Conservation (phyloP, 2,329 filamentous ascomycete genomes). For the Ophiostoma ips region DNA sequence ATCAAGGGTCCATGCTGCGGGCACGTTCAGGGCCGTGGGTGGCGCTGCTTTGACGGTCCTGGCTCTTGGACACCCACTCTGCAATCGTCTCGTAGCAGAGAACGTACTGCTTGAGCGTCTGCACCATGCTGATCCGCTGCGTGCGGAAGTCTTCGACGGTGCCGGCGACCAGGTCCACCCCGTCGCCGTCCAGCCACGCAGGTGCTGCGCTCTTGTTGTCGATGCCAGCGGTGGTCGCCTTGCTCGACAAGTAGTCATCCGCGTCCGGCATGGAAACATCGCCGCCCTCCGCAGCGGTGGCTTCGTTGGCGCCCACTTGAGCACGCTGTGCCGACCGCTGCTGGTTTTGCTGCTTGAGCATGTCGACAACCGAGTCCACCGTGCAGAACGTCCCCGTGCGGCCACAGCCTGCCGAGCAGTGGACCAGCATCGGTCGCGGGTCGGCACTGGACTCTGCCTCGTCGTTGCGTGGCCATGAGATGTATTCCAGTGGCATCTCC, state of each 20-base stretch:
- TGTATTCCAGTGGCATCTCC: conserved; percentile 8
- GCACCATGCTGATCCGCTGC: conserved; percentile 91
- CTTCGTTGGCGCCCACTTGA: neutral
- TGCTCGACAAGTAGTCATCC: neutral
- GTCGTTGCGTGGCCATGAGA: conserved; percentile 34
- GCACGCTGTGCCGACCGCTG: neutral
- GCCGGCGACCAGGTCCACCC: conserved; percentile 65
- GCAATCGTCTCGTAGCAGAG: conserved; percentile 91
- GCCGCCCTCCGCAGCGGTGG: neutral
- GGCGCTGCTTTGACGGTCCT: conserved; percentile 21
- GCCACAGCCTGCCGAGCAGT: conserved; percentile 92
- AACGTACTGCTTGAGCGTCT: conserved; percentile 84
- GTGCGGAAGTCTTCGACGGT: conserved; percentile 83
- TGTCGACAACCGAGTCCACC: conserved; percentile 88
- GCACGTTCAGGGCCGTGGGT: conserved; percentile 4
- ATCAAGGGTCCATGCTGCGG: conserved; percentile 4
- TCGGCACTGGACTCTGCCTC: conserved; percentile 42
- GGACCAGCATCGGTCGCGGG: conserved; percentile 67
- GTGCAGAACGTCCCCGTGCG: conserved; percentile 95
- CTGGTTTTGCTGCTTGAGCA: conserved; percentile 70
- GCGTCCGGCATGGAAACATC: neutral
- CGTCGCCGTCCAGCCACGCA: conserved; percentile 55
- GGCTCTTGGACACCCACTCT: conserved; percentile 58
- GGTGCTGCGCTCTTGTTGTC: conserved; percentile 17
- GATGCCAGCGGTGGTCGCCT: too few species aligned